Conservation (phyloP, 1,284 basidiomycete species). For the Anthracocystis setariae region DNA sequence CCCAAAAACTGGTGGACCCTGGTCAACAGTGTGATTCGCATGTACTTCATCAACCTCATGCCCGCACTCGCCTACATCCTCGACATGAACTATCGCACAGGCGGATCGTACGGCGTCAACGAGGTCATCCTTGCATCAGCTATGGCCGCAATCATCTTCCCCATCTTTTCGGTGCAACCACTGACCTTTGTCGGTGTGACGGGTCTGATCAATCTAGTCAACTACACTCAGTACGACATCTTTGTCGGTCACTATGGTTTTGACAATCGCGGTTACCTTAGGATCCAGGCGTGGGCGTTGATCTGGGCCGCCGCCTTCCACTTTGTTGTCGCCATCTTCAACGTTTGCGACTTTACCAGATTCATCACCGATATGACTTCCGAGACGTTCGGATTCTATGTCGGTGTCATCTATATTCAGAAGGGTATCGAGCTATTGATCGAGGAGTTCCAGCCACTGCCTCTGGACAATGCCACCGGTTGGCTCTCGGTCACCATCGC, state of each 20-base stretch:
- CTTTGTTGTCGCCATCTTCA: constrained; percentile 84
- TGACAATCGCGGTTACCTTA: constrained; percentile 52
- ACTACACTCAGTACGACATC: constrained; percentile 66
- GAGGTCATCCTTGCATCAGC: constrained; percentile 74
- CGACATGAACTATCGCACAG: constrained; percentile 87
- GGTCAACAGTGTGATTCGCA: constrained; percentile 50
- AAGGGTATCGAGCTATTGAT: constrained; percentile 70
- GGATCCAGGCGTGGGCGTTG: constrained; percentile 77
- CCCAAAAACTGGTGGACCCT: constrained; percentile 57
- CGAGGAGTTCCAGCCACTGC: constrained; percentile 64
- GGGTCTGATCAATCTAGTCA: constrained; percentile 72
- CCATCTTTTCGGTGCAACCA: constrained; percentile 88
- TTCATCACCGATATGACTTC: constrained; percentile 79
- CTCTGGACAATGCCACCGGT: constrained; percentile 66
- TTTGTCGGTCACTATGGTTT: constrained; percentile 62
- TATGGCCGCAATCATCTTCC: constrained; percentile 90
- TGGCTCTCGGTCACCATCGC: constrained; percentile 70
- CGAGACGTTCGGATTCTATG: constrained; percentile 86
- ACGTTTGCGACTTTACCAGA: constrained; percentile 71
- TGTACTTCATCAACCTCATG: constrained; percentile 73
- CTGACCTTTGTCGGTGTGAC: constrained; percentile 93
- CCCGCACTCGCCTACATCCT: constrained; percentile 92
- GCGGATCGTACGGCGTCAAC: constrained; percentile 86
- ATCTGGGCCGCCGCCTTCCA: constrained; percentile 93
- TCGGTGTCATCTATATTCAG: constrained; percentile 67